Evolutionary conservation across 495 filamentous ascomycete species (phyloP), one percentile per base, ranked within the genome.

Genomic region (Sphaerosporella brunnea): DNA sequence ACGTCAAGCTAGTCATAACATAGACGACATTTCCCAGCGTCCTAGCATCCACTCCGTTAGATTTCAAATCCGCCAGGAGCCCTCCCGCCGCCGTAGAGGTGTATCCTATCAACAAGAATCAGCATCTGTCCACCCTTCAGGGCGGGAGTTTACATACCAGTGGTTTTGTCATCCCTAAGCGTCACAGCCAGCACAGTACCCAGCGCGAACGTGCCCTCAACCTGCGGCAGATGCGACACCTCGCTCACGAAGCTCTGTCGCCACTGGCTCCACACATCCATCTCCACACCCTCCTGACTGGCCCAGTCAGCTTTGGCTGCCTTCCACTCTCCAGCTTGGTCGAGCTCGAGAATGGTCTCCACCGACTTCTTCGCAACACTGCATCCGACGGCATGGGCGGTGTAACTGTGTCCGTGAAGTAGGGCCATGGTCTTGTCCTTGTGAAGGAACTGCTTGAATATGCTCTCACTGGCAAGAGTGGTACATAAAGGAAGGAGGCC

Each of bases 401-500:
- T 87, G 53, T 87, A 87, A 55, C 79, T 83, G 62, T 87, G 81
- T 0, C 81, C 82, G 53, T 87, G 82, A 26, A 87, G 66, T 26
- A 87, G 62, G 0, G 80, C 81, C 48, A 82, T 77, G 10, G 69
- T 70, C 65, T 84, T 85, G 30, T 80, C 71, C 0, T 68, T 66
- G 23, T 74, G 73, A 2, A 72, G 62, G 51, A 85, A 85, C 1
- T 75, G 71, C n/a, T 73, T 50, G 55, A 82, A 87, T 40, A 87
- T 78, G 41, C 71, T 73, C 42, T 82, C 64, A 51, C 77, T 81
- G 2, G 81, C 80, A 1, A 77, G 61, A 0, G 82, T 87, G 1
- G 71, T 68, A 53, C 75, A 78, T 2, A 87, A 73, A 0, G 82
- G 82, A n/a, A 87, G 60, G 0, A 87, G 62, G 2, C 82, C 82